Percentiles rank a stretch among this genome's conserved stretches.
These are phyloP conservation scores for Zostera marina DNA, from an alignment of 116 monocot species.

Conservation along the genomic window DNA sequence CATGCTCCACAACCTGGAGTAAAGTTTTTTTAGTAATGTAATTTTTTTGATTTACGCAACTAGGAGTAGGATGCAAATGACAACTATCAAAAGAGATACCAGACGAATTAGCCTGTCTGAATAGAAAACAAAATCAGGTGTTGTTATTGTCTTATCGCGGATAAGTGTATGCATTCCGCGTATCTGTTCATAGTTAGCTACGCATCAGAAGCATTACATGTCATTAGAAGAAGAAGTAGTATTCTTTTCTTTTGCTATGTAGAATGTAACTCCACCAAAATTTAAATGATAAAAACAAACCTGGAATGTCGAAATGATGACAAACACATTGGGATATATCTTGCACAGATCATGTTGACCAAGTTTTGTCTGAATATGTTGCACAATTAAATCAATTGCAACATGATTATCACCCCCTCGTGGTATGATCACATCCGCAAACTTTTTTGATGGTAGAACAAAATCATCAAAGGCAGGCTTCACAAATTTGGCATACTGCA, in stretches of 20 bases:
- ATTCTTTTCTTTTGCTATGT: too few relatives aligned
- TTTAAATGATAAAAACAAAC: slow-evolving; percentile 15
- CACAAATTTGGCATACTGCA: slow-evolving; percentile 93
- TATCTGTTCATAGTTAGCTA: slow-evolving; percentile 42
- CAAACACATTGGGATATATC: slow-evolving; percentile 70
- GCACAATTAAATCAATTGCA: slow-evolving; percentile 96
- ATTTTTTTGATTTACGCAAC: too few relatives aligned
- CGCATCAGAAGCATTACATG: slow-evolving; percentile 1
- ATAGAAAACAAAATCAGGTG: slow-evolving; percentile 95
- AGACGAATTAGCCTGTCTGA: slow-evolving; percentile 95
- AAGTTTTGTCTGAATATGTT: slow-evolving; percentile 95
- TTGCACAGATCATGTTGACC: slow-evolving; percentile 96
- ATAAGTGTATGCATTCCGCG: slow-evolving; percentile 99
- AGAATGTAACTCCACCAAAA: too few relatives aligned
- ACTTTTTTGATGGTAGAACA: slow-evolving; percentile 95
- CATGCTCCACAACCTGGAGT: slow-evolving; percentile 63
- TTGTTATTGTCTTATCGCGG: slow-evolving; percentile 80
- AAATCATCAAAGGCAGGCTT: slow-evolving; percentile 99
- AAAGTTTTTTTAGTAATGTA: too few relatives aligned
- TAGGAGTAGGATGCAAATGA: too few relatives aligned
- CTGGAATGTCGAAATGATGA: slow-evolving; percentile 95
- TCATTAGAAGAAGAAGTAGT: too few relatives aligned
- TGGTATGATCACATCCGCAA: slow-evolving; percentile 98
- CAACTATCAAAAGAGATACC: slow-evolving; percentile 22
- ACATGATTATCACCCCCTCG: slow-evolving; percentile 98